Conservation (phyloP, 2,329 filamentous ascomycete genomes). For the Myriangium duriaei region DNA sequence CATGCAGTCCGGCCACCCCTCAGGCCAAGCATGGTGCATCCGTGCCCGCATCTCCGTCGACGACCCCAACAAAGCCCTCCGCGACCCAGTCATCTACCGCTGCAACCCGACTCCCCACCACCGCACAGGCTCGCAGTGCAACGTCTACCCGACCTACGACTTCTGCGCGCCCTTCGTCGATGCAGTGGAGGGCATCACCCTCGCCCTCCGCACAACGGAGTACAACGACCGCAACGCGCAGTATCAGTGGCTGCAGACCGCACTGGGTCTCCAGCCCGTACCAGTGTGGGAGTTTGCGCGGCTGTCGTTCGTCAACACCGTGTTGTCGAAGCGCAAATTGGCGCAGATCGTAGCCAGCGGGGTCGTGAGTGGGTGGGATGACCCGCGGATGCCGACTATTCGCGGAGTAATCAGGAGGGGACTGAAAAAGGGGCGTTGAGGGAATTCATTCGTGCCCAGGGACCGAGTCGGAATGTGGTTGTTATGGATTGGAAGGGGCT, state of each 20-base stretch:
- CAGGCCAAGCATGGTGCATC: conserved; percentile 79
- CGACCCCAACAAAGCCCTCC: conserved; percentile 87
- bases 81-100: conserved; percentile 94
- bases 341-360: conserved; percentile 69
- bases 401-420: conserved; percentile 66
- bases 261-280: conserved; percentile 60
- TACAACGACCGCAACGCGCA: conserved; percentile 79
- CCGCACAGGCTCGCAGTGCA: conserved; percentile 67
- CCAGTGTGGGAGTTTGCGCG: conserved; percentile 78
- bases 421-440: conserved; percentile 65
- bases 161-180: conserved; percentile 76
- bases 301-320: conserved; percentile 72
- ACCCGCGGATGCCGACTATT: conserved; percentile 75
- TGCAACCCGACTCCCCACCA: conserved; percentile 69
- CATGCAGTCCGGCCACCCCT: conserved; percentile 77
- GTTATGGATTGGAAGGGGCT: conserved; percentile 68
- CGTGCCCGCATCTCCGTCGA: conserved; percentile 87
- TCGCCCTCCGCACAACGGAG: conserved; percentile 72
- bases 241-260: conserved; percentile 75
- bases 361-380: conserved; percentile 73
- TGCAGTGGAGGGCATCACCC: conserved; percentile 68
- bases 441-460: conserved; percentile 76
- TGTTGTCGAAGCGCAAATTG: conserved; percentile 76
- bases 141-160: conserved; percentile 80
- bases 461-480: conserved; percentile 71